Evolutionary conservation across 176 grass and related monocot genomes (phyloP).

Genomic region (Themeda triandra): DNA sequence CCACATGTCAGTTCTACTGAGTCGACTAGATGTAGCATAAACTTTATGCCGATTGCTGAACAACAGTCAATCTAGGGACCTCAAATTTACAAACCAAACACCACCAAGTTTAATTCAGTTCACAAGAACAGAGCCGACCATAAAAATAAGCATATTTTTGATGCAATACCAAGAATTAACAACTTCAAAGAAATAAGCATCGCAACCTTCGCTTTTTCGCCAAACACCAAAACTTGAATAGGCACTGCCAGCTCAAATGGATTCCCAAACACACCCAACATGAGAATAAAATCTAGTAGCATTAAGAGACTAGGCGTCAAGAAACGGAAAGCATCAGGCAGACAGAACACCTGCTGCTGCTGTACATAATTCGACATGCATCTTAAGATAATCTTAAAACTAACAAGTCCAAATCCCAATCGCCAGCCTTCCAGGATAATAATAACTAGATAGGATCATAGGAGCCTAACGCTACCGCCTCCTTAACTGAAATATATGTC

Average conservation of each 20-base stretch:
- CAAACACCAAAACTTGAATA: too few species aligned
- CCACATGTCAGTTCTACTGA: neutral
- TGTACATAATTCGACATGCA: slow-evolving; percentile 12
- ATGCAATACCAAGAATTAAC: neutral
- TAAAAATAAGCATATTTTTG: neutral
- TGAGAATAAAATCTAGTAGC: neutral
- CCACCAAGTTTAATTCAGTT: neutral
- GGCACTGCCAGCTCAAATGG: neutral
- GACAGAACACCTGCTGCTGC: neutral
- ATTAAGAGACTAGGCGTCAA: neutral
- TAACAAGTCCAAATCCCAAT: slow-evolving; percentile 1
- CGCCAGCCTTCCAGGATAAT: neutral
- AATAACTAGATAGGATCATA: slow-evolving; percentile 7
- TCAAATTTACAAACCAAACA: too few species aligned
- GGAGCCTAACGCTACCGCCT: neutral
- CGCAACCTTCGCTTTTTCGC: neutral
- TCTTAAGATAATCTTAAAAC: neutral
- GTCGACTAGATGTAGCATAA: neutral
- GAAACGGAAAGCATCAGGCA: slow-evolving; percentile 3
- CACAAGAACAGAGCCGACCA: neutral
- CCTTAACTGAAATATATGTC: slow-evolving; percentile 14
- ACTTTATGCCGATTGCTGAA: neutral
- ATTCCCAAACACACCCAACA: neutral
- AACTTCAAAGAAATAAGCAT: neutral
- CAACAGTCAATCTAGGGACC: neutral